Conservation (phyloP, 768 basidiomycete genomes). For the Lanmaoa rubissima region DNA sequence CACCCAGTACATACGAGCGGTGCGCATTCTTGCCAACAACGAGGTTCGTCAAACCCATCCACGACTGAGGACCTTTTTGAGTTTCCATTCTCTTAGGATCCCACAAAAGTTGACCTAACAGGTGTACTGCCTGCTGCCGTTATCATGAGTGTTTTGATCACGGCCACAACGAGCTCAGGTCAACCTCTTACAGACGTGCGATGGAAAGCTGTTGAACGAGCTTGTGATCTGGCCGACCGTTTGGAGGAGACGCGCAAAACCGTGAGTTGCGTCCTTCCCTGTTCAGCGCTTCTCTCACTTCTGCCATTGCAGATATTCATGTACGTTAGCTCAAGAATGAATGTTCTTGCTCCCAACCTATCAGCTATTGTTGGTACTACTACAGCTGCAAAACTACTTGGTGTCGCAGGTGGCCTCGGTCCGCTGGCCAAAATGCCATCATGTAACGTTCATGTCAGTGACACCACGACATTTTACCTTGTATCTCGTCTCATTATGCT, state of each 20-base stretch:
- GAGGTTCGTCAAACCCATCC: slow-evolving; percentile 45
- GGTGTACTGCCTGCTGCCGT: slow-evolving; percentile 84
- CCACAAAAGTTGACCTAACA: slow-evolving; percentile 79
- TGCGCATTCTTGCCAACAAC: slow-evolving; percentile 82
- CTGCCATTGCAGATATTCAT: slow-evolving; percentile 76
- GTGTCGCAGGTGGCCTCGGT: slow-evolving; percentile 91
- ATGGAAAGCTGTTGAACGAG: slow-evolving; percentile 81
- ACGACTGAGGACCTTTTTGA: background rate
- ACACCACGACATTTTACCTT: background rate
- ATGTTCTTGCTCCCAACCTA: slow-evolving; percentile 95
- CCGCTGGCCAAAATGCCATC: slow-evolving; percentile 93
- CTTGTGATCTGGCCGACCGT: slow-evolving; percentile 85
- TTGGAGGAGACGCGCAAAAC: slow-evolving; percentile 89
- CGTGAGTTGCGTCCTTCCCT: slow-evolving; percentile 37
- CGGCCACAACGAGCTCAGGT: slow-evolving; percentile 89
- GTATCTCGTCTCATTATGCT: background rate
- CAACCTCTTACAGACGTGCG: slow-evolving; percentile 62
- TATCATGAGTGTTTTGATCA: slow-evolving; percentile 94
- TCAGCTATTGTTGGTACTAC: slow-evolving; percentile 98
- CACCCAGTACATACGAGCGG: slow-evolving; percentile 87
- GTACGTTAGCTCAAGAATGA: slow-evolving; percentile 99
- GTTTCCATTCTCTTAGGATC: slow-evolving; percentile 50
- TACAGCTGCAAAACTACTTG: slow-evolving; percentile 96
- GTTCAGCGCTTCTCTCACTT: slow-evolving; percentile 1
- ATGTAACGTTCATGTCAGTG: slow-evolving; percentile 88